Evolutionary conservation across 768 basidiomycete species (phyloP), one percentile per base, ranked within the genome.

Genomic region (Strobilomyces dryophilus): DNA sequence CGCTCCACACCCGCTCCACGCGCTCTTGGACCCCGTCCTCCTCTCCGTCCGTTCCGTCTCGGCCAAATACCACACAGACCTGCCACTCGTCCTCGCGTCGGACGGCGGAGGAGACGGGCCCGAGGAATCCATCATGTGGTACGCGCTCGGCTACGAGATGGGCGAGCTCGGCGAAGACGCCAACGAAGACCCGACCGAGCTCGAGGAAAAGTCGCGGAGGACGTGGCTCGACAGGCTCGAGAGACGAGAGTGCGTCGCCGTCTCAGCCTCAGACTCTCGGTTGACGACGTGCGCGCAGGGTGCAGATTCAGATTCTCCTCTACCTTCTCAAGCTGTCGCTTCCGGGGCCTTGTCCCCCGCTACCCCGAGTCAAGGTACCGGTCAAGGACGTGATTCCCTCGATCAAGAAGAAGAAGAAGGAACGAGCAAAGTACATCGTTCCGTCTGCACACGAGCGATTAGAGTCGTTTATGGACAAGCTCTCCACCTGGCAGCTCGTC

Each of bases 71-170:
- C 80, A 82, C 58, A 67, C 70, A 1, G 82, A 84, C n/a, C 75
- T 91, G 1, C 76, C 81, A 0, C 74, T 77, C 52, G 78, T 89
- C 8, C 74, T 91, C 3, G 66, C 68, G 0, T 76, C 83, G 42
- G 80, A 78, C 1, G 83, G 80, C 10, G 85, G 82, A 2, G 79
- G 75, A 2, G 85, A 79, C 3, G 82, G 82, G 56, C 71, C 77
- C 32, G 87, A 89, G 55, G 88, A 89, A 53, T 76, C 74, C 0
- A 83, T 87, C 76, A 86, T 89, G 82, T 90, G 87, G 87, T 89
- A 80, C 53, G 77, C 81, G 0, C 69, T 87, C 37, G 76, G 76
- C 52, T 77, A 85, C 62, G 88, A 45, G 21, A 35, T 9, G 8
- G 72, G 64, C 5, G 71, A 45, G 21, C 37, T 9, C 9, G 72